These are phyloP conservation scores for Lojkania enalia DNA, from an alignment of 2,329 filamentous ascomycete species.

Conservation along the genomic window DNA sequence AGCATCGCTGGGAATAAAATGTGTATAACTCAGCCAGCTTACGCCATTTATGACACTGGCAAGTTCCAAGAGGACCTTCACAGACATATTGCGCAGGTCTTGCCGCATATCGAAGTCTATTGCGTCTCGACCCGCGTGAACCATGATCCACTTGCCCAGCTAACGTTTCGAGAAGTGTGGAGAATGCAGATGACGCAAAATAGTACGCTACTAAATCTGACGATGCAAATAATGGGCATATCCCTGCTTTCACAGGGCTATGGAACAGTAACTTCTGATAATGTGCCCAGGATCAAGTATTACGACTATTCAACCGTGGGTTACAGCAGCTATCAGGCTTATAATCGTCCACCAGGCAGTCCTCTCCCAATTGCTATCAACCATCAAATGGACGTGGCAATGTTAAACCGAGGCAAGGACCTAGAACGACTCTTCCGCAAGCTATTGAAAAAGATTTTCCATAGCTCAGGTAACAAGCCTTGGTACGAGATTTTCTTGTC, in stretches of 20 bases:
- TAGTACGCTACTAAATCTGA: constrained; percentile 29
- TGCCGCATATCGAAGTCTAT: constrained; percentile 33
- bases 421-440: constrained; percentile 36
- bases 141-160: constrained; percentile 31
- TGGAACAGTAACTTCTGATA: constrained; percentile 36
- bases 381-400: constrained; percentile 43
- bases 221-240: constrained; percentile 39
- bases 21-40: constrained; percentile 36
- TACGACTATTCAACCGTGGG: constrained; percentile 37
- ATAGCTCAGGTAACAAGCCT: constrained; percentile 39
- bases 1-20: constrained; percentile 33
- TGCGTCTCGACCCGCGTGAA: constrained; percentile 34
- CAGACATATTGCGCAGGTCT: constrained; percentile 31
- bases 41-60: constrained; percentile 39
- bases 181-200: constrained; percentile 26
- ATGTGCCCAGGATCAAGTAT: constrained; percentile 37
- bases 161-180: constrained; percentile 39
- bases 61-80: constrained; percentile 31
- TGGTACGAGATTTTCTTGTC: constrained; percentile 44
- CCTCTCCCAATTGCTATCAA: constrained; percentile 41
- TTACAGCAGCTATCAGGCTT: constrained; percentile 39
- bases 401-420: constrained; percentile 37
- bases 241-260: constrained; percentile 44
- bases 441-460: constrained; percentile 32
- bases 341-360: constrained; percentile 37